Evolutionary conservation across 108 stramenopile species (phyloP).

Genomic region (Nitzschia putrida): DNA sequence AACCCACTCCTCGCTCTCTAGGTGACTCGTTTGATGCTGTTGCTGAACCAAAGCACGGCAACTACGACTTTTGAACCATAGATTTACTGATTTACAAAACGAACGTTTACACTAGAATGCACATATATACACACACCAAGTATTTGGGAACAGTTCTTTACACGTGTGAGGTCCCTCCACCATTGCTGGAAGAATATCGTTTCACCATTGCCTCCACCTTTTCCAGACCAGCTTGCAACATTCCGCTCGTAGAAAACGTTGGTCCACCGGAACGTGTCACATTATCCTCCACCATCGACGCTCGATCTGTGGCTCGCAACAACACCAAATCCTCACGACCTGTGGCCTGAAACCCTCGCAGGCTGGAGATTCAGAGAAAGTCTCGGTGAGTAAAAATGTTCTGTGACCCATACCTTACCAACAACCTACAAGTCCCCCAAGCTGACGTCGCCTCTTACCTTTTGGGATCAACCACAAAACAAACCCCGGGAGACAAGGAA

Average conservation of each 20-base stretch:
- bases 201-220: conserved; percentile 28
- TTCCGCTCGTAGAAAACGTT: conserved; percentile 19
- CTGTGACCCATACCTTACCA: too few relatives aligned
- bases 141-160: background rate
- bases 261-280: conserved; percentile 1
- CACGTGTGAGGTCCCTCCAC: background rate
- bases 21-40: conserved; percentile 37
- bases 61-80: background rate
- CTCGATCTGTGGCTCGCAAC: conserved; percentile 29
- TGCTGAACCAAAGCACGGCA: background rate
- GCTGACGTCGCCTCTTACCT: conserved; percentile 10
- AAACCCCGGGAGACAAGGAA: conserved; percentile 15
- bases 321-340: conserved; percentile 25
- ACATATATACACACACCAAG: background rate
- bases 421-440: too few relatives aligned
- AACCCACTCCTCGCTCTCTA: conserved; percentile 7
- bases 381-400: background rate
- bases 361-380: background rate
- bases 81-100: background rate
- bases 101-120: background rate
- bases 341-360: conserved; percentile 30
- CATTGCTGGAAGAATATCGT: background rate
- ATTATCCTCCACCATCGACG: conserved; percentile 6
- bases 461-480: conserved; percentile 33
- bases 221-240: conserved; percentile 25